Evolutionary conservation across 345 rosid genomes (phyloP).

Genomic region (Firmiana major): DNA sequence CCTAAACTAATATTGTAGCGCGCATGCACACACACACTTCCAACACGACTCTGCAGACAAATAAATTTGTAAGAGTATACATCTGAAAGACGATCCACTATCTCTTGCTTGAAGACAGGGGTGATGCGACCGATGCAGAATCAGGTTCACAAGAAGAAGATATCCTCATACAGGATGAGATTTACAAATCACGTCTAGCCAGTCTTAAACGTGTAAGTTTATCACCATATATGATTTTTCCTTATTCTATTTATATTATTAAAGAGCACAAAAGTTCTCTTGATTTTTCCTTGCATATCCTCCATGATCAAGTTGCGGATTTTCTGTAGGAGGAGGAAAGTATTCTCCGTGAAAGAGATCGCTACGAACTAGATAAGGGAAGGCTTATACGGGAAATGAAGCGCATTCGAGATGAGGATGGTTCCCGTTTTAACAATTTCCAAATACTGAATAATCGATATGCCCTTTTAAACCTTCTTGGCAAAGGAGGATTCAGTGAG

Average conservation of each 20-base stretch:
- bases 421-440: slow-evolving; percentile 94
- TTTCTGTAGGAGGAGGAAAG: slow-evolving; percentile 80
- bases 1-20: neutral
- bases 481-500: slow-evolving; percentile 99
- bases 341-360: slow-evolving; percentile 92
- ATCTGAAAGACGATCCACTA: neutral
- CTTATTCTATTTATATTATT: neutral
- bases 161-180: slow-evolving; percentile 81
- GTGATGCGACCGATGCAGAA: slow-evolving; percentile 75
- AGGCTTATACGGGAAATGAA: slow-evolving; percentile 97
- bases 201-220: slow-evolving; percentile 92
- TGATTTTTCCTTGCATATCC: neutral
- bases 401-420: slow-evolving; percentile 96
- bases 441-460: slow-evolving; percentile 83
- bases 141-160: slow-evolving; percentile 83
- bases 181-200: slow-evolving; percentile 85
- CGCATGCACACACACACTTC: neutral
- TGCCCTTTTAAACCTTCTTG: slow-evolving; percentile 95
- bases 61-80: neutral
- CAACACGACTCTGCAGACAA: neutral
- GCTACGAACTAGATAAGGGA: slow-evolving; percentile 93
- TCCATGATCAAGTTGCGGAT: slow-evolving; percentile 17
- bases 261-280: neutral
- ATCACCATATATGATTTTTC: slow-evolving; percentile 16
- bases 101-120: slow-evolving; percentile 63